Conservation (phyloP, 305 asterid genomes). For the Fraxinus xanthoxyloides region DNA sequence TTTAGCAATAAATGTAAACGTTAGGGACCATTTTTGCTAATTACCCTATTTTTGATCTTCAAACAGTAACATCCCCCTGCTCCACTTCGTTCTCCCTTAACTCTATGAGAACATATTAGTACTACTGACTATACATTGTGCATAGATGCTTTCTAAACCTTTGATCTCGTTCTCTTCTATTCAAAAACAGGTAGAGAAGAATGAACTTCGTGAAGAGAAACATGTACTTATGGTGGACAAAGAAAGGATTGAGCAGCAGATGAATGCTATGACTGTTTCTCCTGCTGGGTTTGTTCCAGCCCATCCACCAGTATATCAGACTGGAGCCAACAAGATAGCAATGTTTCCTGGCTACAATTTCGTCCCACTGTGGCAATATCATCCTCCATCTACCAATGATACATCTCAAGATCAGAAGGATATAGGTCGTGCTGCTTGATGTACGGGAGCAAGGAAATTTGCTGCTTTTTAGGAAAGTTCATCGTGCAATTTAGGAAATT, state of each 20-base stretch:
- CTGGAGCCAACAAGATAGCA: conserved; percentile 38
- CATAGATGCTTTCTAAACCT: background rate
- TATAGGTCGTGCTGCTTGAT: conserved; percentile 48
- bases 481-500: conserved; percentile 7
- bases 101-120: background rate
- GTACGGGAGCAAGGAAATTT: background rate
- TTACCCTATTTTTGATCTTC: background rate
- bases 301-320: conserved; percentile 37
- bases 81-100: background rate
- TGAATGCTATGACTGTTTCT: conserved; percentile 27
- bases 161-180: background rate
- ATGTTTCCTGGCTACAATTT: conserved; percentile 38
- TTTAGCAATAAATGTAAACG: too few species aligned
- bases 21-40: too few species aligned
- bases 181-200: conserved; percentile 40
- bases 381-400: conserved; percentile 39
- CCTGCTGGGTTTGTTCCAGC: conserved; percentile 39
- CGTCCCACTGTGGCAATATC: conserved; percentile 49
- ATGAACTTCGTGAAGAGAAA: conserved; percentile 49
- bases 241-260: conserved; percentile 43
- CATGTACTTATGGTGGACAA: conserved; percentile 35
- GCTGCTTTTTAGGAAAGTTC: conserved; percentile 3
- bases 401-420: conserved; percentile 46
- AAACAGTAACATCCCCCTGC: background rate
- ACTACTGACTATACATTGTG: background rate